phyloP scores from a whole-genome alignment of 2,329 filamentous ascomycete genomes.

The Aspergillus pseudoviridinutans region DNA sequence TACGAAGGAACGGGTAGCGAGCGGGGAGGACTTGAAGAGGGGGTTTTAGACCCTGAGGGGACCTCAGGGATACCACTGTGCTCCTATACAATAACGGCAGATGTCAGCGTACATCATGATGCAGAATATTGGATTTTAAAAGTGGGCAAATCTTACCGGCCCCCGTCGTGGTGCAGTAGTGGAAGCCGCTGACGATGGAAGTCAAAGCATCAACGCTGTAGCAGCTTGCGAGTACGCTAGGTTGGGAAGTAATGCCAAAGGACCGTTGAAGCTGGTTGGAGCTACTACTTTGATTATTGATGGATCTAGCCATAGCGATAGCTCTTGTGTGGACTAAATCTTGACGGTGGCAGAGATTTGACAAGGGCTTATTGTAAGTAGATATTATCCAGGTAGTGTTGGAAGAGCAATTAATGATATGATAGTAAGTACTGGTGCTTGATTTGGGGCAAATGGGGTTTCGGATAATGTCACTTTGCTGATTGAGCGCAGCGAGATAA shows the following conservation, averaged over 20 bases:
- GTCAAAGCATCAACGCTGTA: conserved; percentile 73
- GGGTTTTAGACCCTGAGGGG: conserved; percentile 79
- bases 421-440: background rate
- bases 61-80: conserved; percentile 96
- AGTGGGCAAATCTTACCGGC: conserved; percentile 54
- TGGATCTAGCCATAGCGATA: conserved; percentile 44
- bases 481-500: background rate
- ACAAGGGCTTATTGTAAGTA: background rate
- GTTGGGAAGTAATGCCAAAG: conserved; percentile 46
- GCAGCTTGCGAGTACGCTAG: conserved; percentile 85
- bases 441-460: background rate
- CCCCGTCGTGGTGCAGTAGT: conserved; percentile 92
- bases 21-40: conserved; percentile 85
- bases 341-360: background rate
- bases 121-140: background rate
- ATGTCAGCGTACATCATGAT: background rate
- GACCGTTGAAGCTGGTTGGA: conserved; percentile 56
- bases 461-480: background rate
- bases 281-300: conserved; percentile 71
- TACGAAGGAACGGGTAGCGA: conserved; percentile 66
- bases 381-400: background rate
- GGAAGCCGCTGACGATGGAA: conserved; percentile 73
- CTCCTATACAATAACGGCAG: conserved; percentile 49
- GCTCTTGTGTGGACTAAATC: conserved; percentile 7
- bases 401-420: background rate